Percentiles rank a stretch among this genome's conserved stretches.
Conservation (phyloP, 2,329 filamentous ascomycete genomes). For the Neofusicoccum ribis region DNA sequence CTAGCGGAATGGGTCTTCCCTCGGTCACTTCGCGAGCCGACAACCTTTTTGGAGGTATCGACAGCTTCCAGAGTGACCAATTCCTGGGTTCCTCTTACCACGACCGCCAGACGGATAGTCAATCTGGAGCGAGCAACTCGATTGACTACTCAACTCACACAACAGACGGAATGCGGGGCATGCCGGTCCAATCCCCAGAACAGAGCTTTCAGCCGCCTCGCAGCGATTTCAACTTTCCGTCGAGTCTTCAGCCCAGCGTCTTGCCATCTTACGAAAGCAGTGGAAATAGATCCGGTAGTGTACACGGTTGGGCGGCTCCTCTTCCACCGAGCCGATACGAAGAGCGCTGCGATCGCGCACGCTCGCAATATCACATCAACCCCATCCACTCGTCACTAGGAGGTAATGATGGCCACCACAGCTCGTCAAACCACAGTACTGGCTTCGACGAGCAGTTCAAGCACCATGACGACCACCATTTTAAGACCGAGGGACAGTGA, state of each 20-base stretch:
- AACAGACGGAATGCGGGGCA: neutral
- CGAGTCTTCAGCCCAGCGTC: neutral
- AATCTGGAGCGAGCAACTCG: neutral
- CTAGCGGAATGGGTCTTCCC: neutral
- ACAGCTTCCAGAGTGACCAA: neutral
- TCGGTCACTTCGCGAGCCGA: neutral
- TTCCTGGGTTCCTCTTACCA: neutral
- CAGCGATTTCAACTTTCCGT: neutral
- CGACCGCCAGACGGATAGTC: neutral
- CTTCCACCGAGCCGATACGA: neutral
- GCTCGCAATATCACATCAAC: neutral
- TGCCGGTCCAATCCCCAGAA: constrained; percentile 3
- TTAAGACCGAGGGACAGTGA: constrained; percentile 1
- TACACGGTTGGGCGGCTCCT: neutral
- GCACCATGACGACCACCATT: neutral
- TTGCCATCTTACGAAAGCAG: neutral
- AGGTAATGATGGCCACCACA: neutral
- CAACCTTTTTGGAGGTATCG: neutral
- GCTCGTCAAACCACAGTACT: neutral
- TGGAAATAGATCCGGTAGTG: neutral
- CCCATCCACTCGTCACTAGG: neutral
- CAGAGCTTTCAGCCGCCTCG: neutral
- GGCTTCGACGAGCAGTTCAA: constrained; percentile 4
- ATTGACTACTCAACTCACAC: neutral
- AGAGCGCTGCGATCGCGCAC: neutral